These are phyloP conservation scores for Rubroboletus satanas DNA, from an alignment of 768 basidiomycete genomes.

Conservation along the genomic window DNA sequence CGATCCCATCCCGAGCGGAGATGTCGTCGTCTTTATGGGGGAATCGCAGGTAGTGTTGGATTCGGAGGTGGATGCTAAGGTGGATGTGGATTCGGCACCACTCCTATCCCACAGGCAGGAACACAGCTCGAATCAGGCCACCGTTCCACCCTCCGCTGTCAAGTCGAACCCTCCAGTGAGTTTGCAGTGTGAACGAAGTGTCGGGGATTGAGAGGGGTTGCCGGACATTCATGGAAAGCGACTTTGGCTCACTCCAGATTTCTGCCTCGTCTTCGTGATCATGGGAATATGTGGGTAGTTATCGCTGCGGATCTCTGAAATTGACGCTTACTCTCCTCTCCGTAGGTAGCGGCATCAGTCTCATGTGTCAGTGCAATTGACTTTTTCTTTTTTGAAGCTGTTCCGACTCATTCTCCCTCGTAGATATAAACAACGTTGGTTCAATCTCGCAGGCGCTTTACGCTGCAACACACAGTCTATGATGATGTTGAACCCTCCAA, in stretches of 20 bases:
- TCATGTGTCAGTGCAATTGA: slow-evolving; percentile 57
- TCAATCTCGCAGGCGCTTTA: slow-evolving; percentile 69
- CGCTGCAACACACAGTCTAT: slow-evolving; percentile 55
- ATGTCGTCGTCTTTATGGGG: slow-evolving; percentile 22
- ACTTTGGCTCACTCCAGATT: slow-evolving; percentile 52
- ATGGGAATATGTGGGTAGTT: slow-evolving; percentile 50
- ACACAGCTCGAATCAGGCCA: slow-evolving; percentile 21
- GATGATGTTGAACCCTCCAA: slow-evolving; percentile 63
- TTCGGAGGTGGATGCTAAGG: slow-evolving; percentile 9
- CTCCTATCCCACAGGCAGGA: slow-evolving; percentile 21
- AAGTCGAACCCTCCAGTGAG: slow-evolving; percentile 23
- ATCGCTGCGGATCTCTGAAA: background rate
- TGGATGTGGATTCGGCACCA: slow-evolving; percentile 19
- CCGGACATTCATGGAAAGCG: slow-evolving; percentile 54
- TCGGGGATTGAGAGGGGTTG: slow-evolving; percentile 23
- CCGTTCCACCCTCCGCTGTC: slow-evolving; percentile 12
- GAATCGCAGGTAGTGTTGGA: slow-evolving; percentile 16
- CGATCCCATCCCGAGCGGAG: slow-evolving; percentile 15
- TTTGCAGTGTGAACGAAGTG: background rate
- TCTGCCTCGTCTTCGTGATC: slow-evolving; percentile 59
- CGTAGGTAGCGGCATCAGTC: slow-evolving; percentile 65
- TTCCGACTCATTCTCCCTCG: background rate
- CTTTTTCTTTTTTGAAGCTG: background rate
- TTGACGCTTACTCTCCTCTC: background rate
- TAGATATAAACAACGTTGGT: slow-evolving; percentile 87